Evolutionary conservation across 1,139 yeast genomes (phyloP).

Genomic region (Sugiyamaella paludigena): DNA sequence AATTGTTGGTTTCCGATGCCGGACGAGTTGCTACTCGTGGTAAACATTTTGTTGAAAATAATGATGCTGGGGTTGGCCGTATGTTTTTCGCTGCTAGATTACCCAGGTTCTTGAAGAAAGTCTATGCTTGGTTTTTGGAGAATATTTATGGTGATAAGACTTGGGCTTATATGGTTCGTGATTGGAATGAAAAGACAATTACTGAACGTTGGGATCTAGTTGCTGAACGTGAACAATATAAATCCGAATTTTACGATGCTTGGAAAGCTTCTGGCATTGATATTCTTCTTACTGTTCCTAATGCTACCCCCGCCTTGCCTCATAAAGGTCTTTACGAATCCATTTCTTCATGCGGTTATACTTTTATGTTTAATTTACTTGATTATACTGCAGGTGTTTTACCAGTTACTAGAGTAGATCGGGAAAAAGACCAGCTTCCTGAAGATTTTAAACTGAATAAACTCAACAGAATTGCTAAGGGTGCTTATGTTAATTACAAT

Average conservation of each 20-base stretch:
- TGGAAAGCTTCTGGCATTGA: constrained; percentile 41
- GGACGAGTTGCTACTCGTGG: constrained; percentile 36
- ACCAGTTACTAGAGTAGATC: constrained; percentile 59
- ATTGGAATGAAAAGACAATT: constrained; percentile 40
- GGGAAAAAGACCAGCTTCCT: constrained; percentile 42
- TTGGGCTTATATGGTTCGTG: constrained; percentile 43
- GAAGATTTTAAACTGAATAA: constrained; percentile 34
- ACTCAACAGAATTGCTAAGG: constrained; percentile 41
- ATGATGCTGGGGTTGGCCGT: constrained; percentile 41
- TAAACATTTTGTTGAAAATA: constrained; percentile 37
- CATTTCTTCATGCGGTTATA: constrained; percentile 47
- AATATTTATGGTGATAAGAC: constrained; percentile 38
- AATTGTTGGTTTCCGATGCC: constrained; percentile 39
- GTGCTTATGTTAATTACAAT: constrained; percentile 48
- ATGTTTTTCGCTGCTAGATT: constrained; percentile 35
- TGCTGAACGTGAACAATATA: constrained; percentile 42
- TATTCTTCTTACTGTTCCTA: constrained; percentile 41
- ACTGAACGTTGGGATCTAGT: constrained; percentile 41
- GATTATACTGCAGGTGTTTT: constrained; percentile 59
- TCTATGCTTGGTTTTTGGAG: constrained; percentile 40
- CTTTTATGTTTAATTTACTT: constrained; percentile 56
- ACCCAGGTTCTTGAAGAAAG: constrained; percentile 38
- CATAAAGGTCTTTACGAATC: constrained; percentile 39
- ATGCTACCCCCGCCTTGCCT: constrained; percentile 43
- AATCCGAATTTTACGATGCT: constrained; percentile 36